phyloP scores from a whole-genome alignment of 805 yeast species.

The Suhomyces tanzawaensis region DNA sequence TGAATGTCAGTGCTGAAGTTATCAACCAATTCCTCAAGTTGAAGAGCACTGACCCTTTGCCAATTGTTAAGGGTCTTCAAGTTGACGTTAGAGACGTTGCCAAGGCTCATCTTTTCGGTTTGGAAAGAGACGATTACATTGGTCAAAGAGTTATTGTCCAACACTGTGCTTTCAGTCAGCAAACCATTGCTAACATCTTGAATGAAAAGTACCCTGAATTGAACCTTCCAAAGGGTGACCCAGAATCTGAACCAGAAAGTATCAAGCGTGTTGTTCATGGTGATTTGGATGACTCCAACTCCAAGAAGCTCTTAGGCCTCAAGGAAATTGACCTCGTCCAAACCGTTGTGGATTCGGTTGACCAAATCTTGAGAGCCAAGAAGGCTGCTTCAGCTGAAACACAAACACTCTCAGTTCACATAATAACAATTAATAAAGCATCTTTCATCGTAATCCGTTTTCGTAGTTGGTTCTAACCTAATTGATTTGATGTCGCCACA shows the following conservation, averaged over 20 bases:
- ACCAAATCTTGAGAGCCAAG: constrained; percentile 21
- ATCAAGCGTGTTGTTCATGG: neutral
- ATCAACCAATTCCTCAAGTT: constrained; percentile 15
- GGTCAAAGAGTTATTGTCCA: constrained; percentile 30
- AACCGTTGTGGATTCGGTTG: constrained; percentile 20
- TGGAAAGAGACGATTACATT: constrained; percentile 11
- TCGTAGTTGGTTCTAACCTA: no score
- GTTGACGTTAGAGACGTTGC: constrained; percentile 16
- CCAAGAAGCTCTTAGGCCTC: constrained; percentile 12
- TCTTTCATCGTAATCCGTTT: no score
- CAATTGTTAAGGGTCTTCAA: constrained; percentile 17
- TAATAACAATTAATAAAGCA: no score
- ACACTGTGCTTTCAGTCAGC: constrained; percentile 21
- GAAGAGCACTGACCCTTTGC: constrained; percentile 13
- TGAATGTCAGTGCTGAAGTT: constrained; percentile 17
- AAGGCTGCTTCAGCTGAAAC: no score
- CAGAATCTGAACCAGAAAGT: neutral
- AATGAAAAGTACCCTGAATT: constrained; percentile 36
- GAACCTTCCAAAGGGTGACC: neutral
- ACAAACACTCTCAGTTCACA: no score
- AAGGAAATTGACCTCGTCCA: constrained; percentile 16
- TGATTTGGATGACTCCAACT: neutral
- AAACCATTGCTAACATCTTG: constrained; percentile 30
- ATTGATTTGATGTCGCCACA: no score
- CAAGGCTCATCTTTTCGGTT: constrained; percentile 14